Conservation (phyloP, 208 protist genomes). For the Endotrypanum monterogeii region DNA sequence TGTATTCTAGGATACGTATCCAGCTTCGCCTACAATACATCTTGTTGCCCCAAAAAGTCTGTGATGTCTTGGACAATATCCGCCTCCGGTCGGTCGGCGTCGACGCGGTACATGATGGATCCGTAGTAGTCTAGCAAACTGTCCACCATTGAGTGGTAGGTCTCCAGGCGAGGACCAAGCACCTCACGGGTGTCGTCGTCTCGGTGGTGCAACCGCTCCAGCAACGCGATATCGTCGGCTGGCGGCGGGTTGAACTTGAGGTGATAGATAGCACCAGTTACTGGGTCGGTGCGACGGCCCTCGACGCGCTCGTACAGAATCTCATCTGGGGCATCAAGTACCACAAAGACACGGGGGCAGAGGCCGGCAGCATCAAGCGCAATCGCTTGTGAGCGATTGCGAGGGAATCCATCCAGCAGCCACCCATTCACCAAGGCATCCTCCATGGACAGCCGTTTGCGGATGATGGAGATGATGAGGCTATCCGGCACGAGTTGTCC, state of each 20-base stretch:
- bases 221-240: conserved; percentile 55
- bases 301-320: conserved; percentile 79
- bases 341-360: conserved; percentile 61
- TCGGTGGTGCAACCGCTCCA: conserved; percentile 84
- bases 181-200: conserved; percentile 79
- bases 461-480: conserved; percentile 70
- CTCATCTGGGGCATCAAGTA: conserved; percentile 79
- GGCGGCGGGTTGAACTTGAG: conserved; percentile 89
- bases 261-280: conserved; percentile 87
- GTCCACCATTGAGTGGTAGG: conserved; percentile 72
- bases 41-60: conserved; percentile 33
- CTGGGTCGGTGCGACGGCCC: conserved; percentile 85
- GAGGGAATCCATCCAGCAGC: conserved; percentile 93
- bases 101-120: conserved; percentile 46
- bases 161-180: conserved; percentile 64
- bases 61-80: conserved; percentile 52
- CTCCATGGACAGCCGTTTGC: conserved; percentile 63
- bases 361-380: conserved; percentile 71
- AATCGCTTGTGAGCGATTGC: conserved; percentile 78
- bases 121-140: conserved; percentile 69
- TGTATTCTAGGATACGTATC: no score
- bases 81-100: conserved; percentile 47
- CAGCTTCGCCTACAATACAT: conserved; percentile 14
- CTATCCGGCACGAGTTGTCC: conserved; percentile 80
- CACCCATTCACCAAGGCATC: conserved; percentile 83